phyloP scores from a whole-genome alignment of 176 grass and related monocot species.

The Lolium rigidum region DNA sequence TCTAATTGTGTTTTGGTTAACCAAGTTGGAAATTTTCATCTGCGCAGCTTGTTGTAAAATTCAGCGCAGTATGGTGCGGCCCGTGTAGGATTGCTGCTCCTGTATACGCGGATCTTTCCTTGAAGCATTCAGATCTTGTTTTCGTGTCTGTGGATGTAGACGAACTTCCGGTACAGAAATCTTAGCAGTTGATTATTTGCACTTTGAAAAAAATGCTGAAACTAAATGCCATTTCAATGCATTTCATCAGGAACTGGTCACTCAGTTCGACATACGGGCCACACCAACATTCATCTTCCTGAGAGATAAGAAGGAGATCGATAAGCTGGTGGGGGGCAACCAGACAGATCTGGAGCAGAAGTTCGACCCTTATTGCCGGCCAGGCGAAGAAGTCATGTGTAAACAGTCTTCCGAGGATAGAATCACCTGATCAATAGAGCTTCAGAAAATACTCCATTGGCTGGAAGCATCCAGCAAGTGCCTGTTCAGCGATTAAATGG shows the following conservation, averaged over 20 bases:
- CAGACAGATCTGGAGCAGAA: conserved; percentile 64
- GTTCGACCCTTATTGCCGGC: conserved; percentile 46
- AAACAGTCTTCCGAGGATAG: neutral
- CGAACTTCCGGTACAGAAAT: conserved; percentile 54
- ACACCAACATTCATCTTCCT: conserved; percentile 88
- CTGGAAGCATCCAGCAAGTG: conserved; percentile 7
- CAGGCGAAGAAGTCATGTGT: neutral
- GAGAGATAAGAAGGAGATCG: conserved; percentile 58
- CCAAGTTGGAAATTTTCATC: neutral
- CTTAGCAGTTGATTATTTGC: neutral
- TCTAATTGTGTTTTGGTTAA: conserved; percentile 21
- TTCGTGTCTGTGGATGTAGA: conserved; percentile 80
- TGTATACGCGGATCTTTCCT: conserved; percentile 56
- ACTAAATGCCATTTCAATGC: neutral
- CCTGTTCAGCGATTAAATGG: too few species aligned
- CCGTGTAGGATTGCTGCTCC: conserved; percentile 69
- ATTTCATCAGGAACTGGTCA: conserved; percentile 60
- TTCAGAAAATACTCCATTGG: conserved; percentile 27
- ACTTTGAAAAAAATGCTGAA: neutral
- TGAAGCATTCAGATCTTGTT: conserved; percentile 62
- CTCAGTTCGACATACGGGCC: conserved; percentile 57
- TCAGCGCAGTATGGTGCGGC: conserved; percentile 75
- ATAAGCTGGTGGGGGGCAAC: conserved; percentile 72
- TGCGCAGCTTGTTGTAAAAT: conserved; percentile 75
- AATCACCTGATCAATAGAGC: conserved; percentile 36